Percentiles rank a stretch among this genome's conserved stretches.
These are phyloP conservation scores for Aspergillus latus DNA, from an alignment of 2,329 filamentous ascomycete genomes.

Conservation along the genomic window DNA sequence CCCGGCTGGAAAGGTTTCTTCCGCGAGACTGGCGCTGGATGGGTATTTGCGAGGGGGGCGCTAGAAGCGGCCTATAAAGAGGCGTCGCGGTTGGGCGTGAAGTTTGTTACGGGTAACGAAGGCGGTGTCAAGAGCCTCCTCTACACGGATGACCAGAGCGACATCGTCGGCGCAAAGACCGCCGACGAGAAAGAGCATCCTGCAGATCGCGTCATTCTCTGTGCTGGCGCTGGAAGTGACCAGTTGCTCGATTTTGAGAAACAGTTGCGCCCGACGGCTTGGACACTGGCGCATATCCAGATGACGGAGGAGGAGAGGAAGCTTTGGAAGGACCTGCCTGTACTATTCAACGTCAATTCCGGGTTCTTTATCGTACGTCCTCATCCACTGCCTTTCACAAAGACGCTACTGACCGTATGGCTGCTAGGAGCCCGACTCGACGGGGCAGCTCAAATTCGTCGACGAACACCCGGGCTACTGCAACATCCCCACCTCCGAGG, in stretches of 20 bases:
- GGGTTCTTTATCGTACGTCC: slow-evolving; percentile 48
- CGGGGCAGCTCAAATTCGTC: slow-evolving; percentile 41
- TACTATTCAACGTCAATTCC: slow-evolving; percentile 50
- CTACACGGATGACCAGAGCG: background rate
- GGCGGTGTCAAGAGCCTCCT: background rate
- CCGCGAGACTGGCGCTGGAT: slow-evolving; percentile 46
- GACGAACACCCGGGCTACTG: slow-evolving; percentile 60
- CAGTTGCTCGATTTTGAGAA: slow-evolving; percentile 51
- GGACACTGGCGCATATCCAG: slow-evolving; percentile 54
- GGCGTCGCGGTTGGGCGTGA: background rate
- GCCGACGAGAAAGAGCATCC: slow-evolving; percentile 43
- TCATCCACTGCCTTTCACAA: background rate
- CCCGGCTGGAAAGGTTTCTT: slow-evolving; percentile 53
- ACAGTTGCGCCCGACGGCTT: slow-evolving; percentile 56
- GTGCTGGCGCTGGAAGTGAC: slow-evolving; percentile 51
- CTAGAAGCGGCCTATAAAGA: slow-evolving; percentile 32
- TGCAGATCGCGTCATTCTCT: slow-evolving; percentile 50
- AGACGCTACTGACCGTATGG: background rate
- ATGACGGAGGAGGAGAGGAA: slow-evolving; percentile 49
- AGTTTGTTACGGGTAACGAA: background rate
- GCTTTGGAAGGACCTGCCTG: slow-evolving; percentile 50
- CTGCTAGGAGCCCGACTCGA: slow-evolving; percentile 42
- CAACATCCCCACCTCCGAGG: slow-evolving; percentile 37
- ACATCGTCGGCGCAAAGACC: slow-evolving; percentile 24
- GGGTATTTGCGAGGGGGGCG: slow-evolving; percentile 55